Evolutionary conservation across 495 filamentous ascomycete genomes (phyloP), one percentile per base, ranked within the genome.

Genomic region (Penicilliopsis zonata): DNA sequence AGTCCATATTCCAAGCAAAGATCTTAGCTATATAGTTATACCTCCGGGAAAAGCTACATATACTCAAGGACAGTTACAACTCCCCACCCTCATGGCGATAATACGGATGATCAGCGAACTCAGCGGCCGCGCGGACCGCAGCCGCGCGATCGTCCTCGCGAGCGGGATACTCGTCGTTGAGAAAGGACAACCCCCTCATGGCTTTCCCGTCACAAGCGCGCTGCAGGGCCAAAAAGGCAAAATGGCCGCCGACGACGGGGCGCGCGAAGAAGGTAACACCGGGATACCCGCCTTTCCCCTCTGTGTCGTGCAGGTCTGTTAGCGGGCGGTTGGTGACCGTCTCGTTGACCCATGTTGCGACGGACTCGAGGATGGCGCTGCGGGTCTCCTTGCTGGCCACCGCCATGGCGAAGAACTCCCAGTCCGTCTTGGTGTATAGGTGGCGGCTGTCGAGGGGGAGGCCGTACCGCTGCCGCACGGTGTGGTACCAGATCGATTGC

Each of bases 321-420:
- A 93, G 69, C 0, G 87, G 83, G 0, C 67, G 69, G 48, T 88
- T 76, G 24, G 77, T 86, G 23, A 58, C 61, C 0, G 87, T 94
- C 53, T 93, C 79, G 38, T 88, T 87, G 38, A 94, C 69, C 86
- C 86, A 95, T 31, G 57, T 64, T 1, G 82, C 85, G 30, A 93
- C 73, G 19, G 72, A 71, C n/a, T 76, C 65, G 21, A 94, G 59
- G 37, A 94, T 85, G 56, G 82, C 72, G 9, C 67, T 58, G 22
- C 82, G 71, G 5, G 80, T 77, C 31, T 63, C 48, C 40, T 72
- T 63, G 27, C 68, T 70, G 9, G 82, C 70, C 6, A 94, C 75
- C 2, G 87, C 81, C 34, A 86, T 85, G 1, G 78, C 77, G 48
- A 87, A 94, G 55, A 94, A 82, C 46, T 93, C 80, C 86, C 86